Percentiles rank a stretch among this genome's conserved stretches.
Evolutionary conservation across 1,284 basidiomycete genomes (phyloP).

Genomic region (Ceratobasidium sp.): DNA sequence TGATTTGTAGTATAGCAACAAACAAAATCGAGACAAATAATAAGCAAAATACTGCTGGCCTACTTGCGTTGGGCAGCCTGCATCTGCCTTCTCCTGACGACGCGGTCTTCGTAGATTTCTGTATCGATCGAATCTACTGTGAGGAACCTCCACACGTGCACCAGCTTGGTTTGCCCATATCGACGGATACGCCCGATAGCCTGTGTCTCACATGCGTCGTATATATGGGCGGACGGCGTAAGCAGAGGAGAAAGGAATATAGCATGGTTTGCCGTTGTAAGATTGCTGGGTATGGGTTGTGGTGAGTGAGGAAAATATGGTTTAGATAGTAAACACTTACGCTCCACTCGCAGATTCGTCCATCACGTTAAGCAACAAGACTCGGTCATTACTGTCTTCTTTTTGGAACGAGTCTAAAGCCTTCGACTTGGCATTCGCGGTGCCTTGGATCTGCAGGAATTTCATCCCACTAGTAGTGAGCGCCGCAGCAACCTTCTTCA

Average conservation of each 20-base stretch:
- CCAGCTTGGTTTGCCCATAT: slow-evolving; percentile 82
- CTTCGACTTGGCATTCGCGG: slow-evolving; percentile 76
- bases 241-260: slow-evolving; percentile 93
- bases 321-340: slow-evolving; percentile 35
- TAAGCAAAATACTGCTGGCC: neutral
- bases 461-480: slow-evolving; percentile 73
- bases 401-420: slow-evolving; percentile 85
- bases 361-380: slow-evolving; percentile 88
- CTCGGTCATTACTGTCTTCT: slow-evolving; percentile 68
- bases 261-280: slow-evolving; percentile 92
- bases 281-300: slow-evolving; percentile 57
- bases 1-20: neutral
- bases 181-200: slow-evolving; percentile 87
- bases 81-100: slow-evolving; percentile 33
- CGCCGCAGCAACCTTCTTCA: slow-evolving; percentile 86
- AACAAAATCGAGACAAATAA: neutral
- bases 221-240: slow-evolving; percentile 66
- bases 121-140: slow-evolving; percentile 85
- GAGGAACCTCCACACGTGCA: slow-evolving; percentile 81
- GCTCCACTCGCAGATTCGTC: slow-evolving; percentile 93
- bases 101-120: slow-evolving; percentile 64
- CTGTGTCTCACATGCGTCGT: slow-evolving; percentile 86
- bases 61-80: slow-evolving; percentile 20
- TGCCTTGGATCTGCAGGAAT: slow-evolving; percentile 83
- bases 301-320: neutral